phyloP scores from a whole-genome alignment of 257 asterid genomes.

The Solanum chiquidenum region DNA sequence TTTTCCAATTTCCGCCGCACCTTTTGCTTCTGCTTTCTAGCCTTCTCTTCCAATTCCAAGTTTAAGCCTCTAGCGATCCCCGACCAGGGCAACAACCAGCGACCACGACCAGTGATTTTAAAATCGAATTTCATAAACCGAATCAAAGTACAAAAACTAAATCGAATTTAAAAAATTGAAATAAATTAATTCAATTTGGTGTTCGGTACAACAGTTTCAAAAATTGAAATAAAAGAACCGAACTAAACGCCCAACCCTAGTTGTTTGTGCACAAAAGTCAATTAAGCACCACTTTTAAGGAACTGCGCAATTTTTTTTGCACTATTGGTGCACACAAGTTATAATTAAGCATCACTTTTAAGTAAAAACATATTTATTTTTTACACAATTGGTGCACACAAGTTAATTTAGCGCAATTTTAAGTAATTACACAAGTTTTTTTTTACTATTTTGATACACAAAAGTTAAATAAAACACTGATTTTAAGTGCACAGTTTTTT shows the following conservation, averaged over 20 bases:
- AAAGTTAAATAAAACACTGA: not conserved
- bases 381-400: not conserved
- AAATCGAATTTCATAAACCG: too few relatives aligned
- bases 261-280: not conserved
- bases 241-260: not conserved
- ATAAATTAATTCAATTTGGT: too few relatives aligned
- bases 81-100: not conserved
- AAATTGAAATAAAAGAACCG: too few relatives aligned
- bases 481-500: not conserved
- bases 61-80: not conserved
- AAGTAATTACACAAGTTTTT: not conserved
- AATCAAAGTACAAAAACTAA: too few relatives aligned
- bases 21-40: too few relatives aligned
- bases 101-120: not conserved
- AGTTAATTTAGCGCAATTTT: not conserved
- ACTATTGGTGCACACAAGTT: not conserved
- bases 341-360: not conserved
- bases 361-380: not conserved
- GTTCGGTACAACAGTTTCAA: not conserved
- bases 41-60: too few relatives aligned
- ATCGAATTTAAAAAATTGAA: too few relatives aligned
- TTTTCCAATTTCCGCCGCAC: not conserved
- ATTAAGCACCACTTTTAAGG: not conserved
- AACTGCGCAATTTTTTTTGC: not conserved
- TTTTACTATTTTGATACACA: not conserved